Percentiles rank a stretch among this genome's conserved stretches.
These are phyloP conservation scores for Protomyces inundatus DNA, from an alignment of 1,139 yeast genomes.

Conservation along the genomic window DNA sequence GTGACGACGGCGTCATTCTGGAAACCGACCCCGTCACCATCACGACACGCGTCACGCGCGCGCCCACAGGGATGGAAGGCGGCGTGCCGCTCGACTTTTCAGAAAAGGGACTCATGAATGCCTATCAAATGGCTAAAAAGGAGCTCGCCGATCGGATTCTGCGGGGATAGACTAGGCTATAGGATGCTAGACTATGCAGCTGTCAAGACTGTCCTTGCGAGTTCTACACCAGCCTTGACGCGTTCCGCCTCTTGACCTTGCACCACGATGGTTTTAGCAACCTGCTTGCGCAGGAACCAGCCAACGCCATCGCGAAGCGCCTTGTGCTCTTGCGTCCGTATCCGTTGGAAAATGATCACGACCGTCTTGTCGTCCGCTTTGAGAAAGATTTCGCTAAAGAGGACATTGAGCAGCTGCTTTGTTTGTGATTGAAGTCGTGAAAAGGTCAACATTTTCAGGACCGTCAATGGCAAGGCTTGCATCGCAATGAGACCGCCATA, in stretches of 20 bases:
- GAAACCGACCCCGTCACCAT: slow-evolving; percentile 85
- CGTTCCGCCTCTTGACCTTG: slow-evolving; percentile 48
- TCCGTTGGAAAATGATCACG: slow-evolving; percentile 52
- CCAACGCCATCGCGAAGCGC: slow-evolving; percentile 66
- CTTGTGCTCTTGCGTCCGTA: slow-evolving; percentile 46
- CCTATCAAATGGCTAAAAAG: slow-evolving; percentile 84
- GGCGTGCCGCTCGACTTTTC: slow-evolving; percentile 68
- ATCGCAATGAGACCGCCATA: slow-evolving; percentile 36
- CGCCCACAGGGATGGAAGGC: slow-evolving; percentile 63
- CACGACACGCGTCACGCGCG: slow-evolving; percentile 80
- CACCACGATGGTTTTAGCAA: slow-evolving; percentile 42
- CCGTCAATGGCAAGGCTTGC: slow-evolving; percentile 46
- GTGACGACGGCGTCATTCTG: slow-evolving; percentile 74
- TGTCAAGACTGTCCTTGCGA: slow-evolving; percentile 12
- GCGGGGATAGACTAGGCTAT: slow-evolving; percentile 30
- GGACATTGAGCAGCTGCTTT: slow-evolving; percentile 63
- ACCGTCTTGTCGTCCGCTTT: slow-evolving; percentile 46
- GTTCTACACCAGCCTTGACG: slow-evolving; percentile 63
- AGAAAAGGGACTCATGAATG: slow-evolving; percentile 82
- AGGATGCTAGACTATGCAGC: not conserved
- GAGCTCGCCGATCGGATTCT: slow-evolving; percentile 72
- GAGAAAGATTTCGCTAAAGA: slow-evolving; percentile 64
- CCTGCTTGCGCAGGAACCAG: slow-evolving; percentile 52
- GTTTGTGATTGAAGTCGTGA: slow-evolving; percentile 60
- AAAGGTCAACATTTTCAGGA: slow-evolving; percentile 47